Conservation (phyloP, 208 protist species). For the Leishmania turanica region DNA sequence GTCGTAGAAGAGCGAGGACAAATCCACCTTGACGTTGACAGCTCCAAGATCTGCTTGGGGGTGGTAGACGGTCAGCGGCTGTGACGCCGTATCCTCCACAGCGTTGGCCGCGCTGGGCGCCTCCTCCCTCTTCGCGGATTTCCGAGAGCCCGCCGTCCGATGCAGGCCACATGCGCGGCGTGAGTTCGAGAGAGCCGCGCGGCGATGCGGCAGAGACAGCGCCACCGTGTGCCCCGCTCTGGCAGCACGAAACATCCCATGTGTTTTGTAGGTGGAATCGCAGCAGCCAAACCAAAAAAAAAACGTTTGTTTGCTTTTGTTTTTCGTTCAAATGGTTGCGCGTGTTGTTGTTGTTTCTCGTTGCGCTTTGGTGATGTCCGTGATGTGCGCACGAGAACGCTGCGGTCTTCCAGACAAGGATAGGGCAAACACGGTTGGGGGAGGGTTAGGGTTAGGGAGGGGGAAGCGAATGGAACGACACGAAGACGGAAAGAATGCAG, state of each 20-base stretch:
- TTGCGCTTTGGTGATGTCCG: background rate
- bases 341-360: background rate
- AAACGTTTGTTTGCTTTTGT: too few species aligned
- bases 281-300: background rate
- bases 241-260: background rate
- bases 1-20: conserved; percentile 18
- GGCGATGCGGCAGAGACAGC: conserved; percentile 1
- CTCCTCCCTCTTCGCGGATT: background rate
- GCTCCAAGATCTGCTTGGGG: background rate
- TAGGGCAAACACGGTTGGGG: background rate
- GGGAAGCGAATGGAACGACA: background rate
- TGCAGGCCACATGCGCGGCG: background rate
- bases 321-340: background rate
- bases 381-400: background rate
- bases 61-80: background rate
- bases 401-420: background rate
- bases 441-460: background rate
- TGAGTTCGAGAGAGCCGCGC: background rate
- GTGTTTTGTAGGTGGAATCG: background rate
- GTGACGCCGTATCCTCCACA: background rate
- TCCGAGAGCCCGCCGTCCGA: background rate
- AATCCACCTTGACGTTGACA: background rate
- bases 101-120: background rate
- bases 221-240: background rate
- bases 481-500: background rate